A percentile compares a stretch with the other conserved stretches of the same genome.
Evolutionary conservation across 139 green algal genomes (phyloP).

Genomic region (Gonium pectorale): DNA sequence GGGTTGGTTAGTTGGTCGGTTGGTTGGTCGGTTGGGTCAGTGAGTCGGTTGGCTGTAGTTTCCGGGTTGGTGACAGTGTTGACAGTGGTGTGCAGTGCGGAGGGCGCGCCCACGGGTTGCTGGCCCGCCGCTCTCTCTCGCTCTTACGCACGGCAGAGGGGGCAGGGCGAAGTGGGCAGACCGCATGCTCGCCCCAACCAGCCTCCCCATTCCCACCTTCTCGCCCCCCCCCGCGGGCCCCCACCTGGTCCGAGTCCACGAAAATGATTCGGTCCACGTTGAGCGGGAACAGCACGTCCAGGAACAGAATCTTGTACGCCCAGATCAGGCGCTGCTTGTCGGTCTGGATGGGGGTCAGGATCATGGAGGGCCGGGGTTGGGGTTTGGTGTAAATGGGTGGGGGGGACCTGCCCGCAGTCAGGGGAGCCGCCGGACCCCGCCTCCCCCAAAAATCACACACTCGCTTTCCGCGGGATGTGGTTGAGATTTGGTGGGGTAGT

Average conservation of each 20-base stretch:
- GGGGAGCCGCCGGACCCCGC: neutral
- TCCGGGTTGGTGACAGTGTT: no score
- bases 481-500: no score
- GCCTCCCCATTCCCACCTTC: no score
- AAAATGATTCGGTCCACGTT: conserved; percentile 94
- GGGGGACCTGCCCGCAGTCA: neutral
- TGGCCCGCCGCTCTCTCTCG: no score
- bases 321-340: conserved; percentile 93
- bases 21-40: no score
- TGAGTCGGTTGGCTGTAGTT: no score
- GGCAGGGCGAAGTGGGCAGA: neutral
- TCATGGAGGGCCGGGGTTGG: neutral
- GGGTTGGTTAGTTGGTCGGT: neutral
- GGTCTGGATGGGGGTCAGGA: conserved; percentile 58
- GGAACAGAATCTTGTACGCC: conserved; percentile 93
- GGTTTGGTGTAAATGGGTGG: neutral
- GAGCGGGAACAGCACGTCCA: conserved; percentile 98
- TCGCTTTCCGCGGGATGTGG: no score
- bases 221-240: neutral
- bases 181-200: no score
- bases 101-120: no score
- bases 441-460: neutral
- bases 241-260: conserved; percentile 93
- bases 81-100: no score
- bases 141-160: no score